Evolutionary conservation across 768 basidiomycete species (phyloP).

Genomic region (Russula earlei): DNA sequence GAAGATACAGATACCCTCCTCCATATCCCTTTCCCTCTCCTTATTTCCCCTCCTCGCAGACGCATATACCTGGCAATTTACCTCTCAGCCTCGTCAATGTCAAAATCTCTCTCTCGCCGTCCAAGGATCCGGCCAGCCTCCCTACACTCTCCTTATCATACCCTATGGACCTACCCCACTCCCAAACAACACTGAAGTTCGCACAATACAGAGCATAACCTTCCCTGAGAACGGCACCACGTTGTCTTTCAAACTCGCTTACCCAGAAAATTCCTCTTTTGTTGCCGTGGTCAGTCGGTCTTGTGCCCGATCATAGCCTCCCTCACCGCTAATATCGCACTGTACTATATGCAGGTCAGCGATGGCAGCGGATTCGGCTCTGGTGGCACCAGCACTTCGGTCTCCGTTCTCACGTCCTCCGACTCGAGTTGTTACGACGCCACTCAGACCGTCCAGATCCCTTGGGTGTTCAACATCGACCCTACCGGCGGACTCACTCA

Average conservation of each 20-base stretch:
- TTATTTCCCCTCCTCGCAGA: slow-evolving; percentile 25
- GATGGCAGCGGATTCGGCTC: slow-evolving; percentile 54
- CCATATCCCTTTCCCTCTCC: neutral
- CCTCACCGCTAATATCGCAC: neutral
- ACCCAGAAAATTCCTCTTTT: slow-evolving; percentile 60
- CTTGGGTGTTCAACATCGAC: slow-evolving; percentile 51
- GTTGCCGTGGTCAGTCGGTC: slow-evolving; percentile 57
- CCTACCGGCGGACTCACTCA: slow-evolving; percentile 59
- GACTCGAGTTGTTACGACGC: slow-evolving; percentile 55
- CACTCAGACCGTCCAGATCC: slow-evolving; percentile 36
- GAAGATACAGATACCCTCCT: slow-evolving; percentile 14
- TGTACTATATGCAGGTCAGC: slow-evolving; percentile 36
- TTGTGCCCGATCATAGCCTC: neutral
- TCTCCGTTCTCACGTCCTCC: slow-evolving; percentile 40
- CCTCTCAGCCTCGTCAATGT: slow-evolving; percentile 53
- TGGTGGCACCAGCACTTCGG: slow-evolving; percentile 66
- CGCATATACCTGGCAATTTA: slow-evolving; percentile 37
- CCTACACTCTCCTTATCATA: slow-evolving; percentile 57
- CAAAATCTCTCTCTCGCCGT: slow-evolving; percentile 50
- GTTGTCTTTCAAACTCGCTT: slow-evolving; percentile 49
- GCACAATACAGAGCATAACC: slow-evolving; percentile 45
- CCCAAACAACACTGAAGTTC: slow-evolving; percentile 50
- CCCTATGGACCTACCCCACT: slow-evolving; percentile 60
- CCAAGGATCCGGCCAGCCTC: slow-evolving; percentile 52
- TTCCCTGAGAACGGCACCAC: slow-evolving; percentile 37